Evolutionary conservation across 805 yeast genomes (phyloP), one percentile per base, ranked within the genome.

Genomic region (Spathaspora sp.): DNA sequence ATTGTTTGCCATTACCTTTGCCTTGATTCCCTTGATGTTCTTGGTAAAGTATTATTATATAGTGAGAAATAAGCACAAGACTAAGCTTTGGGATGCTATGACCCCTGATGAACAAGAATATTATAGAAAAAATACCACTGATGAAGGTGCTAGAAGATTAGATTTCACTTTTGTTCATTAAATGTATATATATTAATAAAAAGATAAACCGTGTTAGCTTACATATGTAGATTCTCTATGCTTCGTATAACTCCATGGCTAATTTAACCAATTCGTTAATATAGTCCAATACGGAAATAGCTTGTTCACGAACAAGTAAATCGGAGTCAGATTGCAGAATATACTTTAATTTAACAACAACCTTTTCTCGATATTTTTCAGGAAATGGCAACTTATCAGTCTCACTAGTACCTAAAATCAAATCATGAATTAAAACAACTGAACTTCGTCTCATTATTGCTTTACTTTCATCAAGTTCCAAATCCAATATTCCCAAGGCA

Each of bases 391-490:
- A 69, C 10, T 79, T 65, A 3, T 80, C 81, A 2, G 80, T 66
- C 46, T 69, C 66, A 5, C 79, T 69, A 2, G 76, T 72, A 2
- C 77, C 78, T n/a, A 69, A 40, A 2, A 86, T 63, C 48, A 87
- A 65, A 61, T 86, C 93, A 56, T 79, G 75, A 2, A 89, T 68
- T 20, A 91, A 65, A 11, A 85, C 87, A 2, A 90, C 76, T 0
- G 96, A 89, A 1, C 96, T 74, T 39, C 97, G 74, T 55, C 96
- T 76, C 79, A 91, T 77, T 0, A 85, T 68, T 61, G 86, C 76
- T n/a, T 66, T 68, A 2, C 75, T 76, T 47, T 56, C 63, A 1
- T 54, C 56, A 20, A 60, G 72, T 64, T 75, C 96, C 78, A 75
- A 80, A 59, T 64, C 83, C 48, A 94, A 64, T 0, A 93, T 78